A percentile compares a stretch with the other conserved stretches of the same genome.
phyloP scores from a whole-genome alignment of 495 filamentous ascomycete genomes.

The Aspergillus steynii region DNA sequence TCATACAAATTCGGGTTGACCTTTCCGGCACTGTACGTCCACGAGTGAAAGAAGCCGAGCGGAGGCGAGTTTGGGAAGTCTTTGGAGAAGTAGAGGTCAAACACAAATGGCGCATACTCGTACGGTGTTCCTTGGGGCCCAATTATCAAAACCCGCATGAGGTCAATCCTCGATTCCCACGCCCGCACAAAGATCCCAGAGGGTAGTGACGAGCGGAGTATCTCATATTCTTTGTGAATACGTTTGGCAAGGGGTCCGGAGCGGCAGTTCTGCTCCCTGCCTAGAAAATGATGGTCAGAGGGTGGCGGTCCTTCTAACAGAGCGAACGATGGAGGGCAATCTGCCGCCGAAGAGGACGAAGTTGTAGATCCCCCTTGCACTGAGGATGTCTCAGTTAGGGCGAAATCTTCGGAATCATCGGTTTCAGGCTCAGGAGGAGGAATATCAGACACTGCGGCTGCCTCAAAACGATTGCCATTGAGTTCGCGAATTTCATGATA shows the following conservation, averaged over 20 bases:
- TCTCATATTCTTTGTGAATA: slow-evolving; percentile 56
- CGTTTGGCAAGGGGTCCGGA: slow-evolving; percentile 40
- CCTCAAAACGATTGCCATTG: slow-evolving; percentile 2
- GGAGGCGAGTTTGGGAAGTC: slow-evolving; percentile 53
- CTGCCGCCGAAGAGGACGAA: slow-evolving; percentile 20
- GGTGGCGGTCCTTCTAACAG: slow-evolving; percentile 48
- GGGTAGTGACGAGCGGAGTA: slow-evolving; percentile 55
- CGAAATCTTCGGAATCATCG: neutral
- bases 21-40: slow-evolving; percentile 49
- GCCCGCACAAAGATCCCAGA: slow-evolving; percentile 57
- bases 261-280: slow-evolving; percentile 9
- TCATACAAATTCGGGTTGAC: slow-evolving; percentile 67
- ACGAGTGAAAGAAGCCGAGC: slow-evolving; percentile 56
- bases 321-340: slow-evolving; percentile 37
- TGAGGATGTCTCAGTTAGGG: neutral
- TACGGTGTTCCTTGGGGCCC: slow-evolving; percentile 62
- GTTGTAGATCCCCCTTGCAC: neutral
- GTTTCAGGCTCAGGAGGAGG: slow-evolving; percentile 3
- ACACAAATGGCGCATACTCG: slow-evolving; percentile 59
- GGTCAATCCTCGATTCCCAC: slow-evolving; percentile 59
- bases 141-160: slow-evolving; percentile 58
- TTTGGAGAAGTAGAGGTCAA: slow-evolving; percentile 53
- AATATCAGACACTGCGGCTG: slow-evolving; percentile 19
- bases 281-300: slow-evolving; percentile 48
- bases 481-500: slow-evolving; percentile 23